phyloP scores from a whole-genome alignment of 257 asterid genomes.

The Salvia miltiorrhiza region DNA sequence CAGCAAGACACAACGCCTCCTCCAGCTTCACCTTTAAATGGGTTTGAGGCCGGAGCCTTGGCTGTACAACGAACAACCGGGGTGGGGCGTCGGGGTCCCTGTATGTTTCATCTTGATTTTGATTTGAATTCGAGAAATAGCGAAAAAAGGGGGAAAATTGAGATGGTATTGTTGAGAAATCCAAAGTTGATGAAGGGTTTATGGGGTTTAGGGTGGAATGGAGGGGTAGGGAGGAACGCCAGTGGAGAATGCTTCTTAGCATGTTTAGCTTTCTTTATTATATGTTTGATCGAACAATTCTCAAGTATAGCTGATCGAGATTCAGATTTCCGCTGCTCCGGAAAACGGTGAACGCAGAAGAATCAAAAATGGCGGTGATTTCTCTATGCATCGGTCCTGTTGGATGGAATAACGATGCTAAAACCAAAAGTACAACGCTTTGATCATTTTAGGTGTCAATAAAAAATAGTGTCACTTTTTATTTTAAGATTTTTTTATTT shows the following conservation, averaged over 20 bases:
- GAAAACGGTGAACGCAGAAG: background rate
- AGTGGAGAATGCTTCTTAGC: conserved; percentile 26
- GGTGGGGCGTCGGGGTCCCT: conserved; percentile 55
- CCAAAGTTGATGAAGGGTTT: conserved; percentile 24
- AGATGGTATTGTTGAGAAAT: background rate
- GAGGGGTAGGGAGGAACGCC: conserved; percentile 19
- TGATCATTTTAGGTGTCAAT: no score
- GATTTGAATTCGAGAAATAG: conserved; percentile 36
- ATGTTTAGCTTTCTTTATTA: conserved; percentile 10
- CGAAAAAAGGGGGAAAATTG: conserved; percentile 20
- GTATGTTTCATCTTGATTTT: conserved; percentile 35
- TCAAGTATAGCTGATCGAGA: background rate
- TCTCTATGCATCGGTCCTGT: no score
- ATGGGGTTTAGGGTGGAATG: conserved; percentile 19
- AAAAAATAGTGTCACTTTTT: no score
- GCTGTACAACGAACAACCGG: conserved; percentile 81
- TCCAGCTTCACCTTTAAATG: conserved; percentile 59
- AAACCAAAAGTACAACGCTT: no score
- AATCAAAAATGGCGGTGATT: background rate
- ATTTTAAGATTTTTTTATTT: no score
- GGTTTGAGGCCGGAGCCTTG: conserved; percentile 73
- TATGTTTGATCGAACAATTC: background rate
- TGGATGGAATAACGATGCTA: no score
- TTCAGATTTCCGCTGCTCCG: conserved; percentile 2
- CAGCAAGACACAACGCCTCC: conserved; percentile 82